Conservation (phyloP, 2,329 filamentous ascomycete species). For the Botrytis cinerea region DNA sequence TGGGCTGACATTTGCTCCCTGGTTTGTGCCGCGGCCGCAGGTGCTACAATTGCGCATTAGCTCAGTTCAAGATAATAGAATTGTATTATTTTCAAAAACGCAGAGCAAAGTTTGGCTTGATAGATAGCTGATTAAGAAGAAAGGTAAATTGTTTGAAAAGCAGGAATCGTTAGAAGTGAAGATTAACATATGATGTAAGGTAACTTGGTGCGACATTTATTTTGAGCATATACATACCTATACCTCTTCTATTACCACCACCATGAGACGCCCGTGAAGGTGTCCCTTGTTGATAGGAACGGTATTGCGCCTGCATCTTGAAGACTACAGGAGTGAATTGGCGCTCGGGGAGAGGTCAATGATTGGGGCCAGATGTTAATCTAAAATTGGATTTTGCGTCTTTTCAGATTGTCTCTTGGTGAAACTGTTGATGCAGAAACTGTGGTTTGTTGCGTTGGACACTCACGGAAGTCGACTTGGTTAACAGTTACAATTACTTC, state of each 20-base stretch:
- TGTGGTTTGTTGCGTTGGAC: constrained; percentile 1
- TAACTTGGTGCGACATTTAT: constrained; percentile 26
- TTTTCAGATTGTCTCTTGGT: neutral
- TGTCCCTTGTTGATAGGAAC: constrained; percentile 25
- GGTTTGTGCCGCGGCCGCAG: constrained; percentile 47
- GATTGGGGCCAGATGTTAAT: neutral
- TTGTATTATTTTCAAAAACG: neutral
- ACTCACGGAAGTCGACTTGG: neutral
- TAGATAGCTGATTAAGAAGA: neutral
- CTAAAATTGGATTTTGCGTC: neutral
- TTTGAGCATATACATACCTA: constrained; percentile 39
- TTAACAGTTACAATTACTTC: neutral
- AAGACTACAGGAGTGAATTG: neutral
- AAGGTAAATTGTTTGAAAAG: neutral
- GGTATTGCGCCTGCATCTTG: constrained; percentile 25
- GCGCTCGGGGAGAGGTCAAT: neutral
- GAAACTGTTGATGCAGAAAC: neutral
- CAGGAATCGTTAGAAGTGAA: constrained; percentile 41
- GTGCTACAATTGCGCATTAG: constrained; percentile 25
- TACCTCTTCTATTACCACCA: constrained; percentile 39
- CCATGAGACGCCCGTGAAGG: constrained; percentile 40
- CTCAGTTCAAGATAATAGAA: neutral
- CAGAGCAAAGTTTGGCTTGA: neutral
- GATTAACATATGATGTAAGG: constrained; percentile 26
- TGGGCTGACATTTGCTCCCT: constrained; percentile 20